Conservation (phyloP, 805 yeast species). For the Ogataea saltuana region DNA sequence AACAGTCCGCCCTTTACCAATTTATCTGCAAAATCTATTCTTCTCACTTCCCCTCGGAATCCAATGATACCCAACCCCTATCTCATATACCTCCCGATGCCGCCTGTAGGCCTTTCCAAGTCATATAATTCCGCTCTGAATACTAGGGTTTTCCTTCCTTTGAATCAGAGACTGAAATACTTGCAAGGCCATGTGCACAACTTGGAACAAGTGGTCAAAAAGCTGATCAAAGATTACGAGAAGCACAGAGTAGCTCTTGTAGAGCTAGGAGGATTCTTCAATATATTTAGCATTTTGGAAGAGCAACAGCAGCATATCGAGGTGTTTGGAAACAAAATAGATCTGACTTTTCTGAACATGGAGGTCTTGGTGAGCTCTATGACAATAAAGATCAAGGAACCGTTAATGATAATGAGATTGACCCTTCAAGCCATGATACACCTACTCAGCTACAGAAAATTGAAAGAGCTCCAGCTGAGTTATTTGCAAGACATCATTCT, state of each 20-base stretch:
- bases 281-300: slow-evolving; percentile 52
- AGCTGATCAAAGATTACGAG: slow-evolving; percentile 42
- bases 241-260: slow-evolving; percentile 41
- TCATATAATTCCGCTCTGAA: slow-evolving; percentile 30
- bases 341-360: slow-evolving; percentile 48
- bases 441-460: slow-evolving; percentile 49
- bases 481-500: slow-evolving; percentile 40
- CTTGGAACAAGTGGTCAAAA: slow-evolving; percentile 41
- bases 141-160: slow-evolving; percentile 27
- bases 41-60: slow-evolving; percentile 50
- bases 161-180: slow-evolving; percentile 26
- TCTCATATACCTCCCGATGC: slow-evolving; percentile 48
- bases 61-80: slow-evolving; percentile 57
- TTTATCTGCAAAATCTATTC: slow-evolving; percentile 46
- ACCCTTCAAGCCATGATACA: slow-evolving; percentile 46
- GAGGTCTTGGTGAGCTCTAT: slow-evolving; percentile 45
- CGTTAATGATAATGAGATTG: slow-evolving; percentile 48
- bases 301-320: slow-evolving; percentile 41
- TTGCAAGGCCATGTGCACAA: slow-evolving; percentile 21
- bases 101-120: slow-evolving; percentile 33
- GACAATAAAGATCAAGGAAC: slow-evolving; percentile 49
- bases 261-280: slow-evolving; percentile 58
- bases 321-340: slow-evolving; percentile 54
- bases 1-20: slow-evolving; percentile 40
- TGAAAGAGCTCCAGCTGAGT: slow-evolving; percentile 51